phyloP scores from a whole-genome alignment of 768 basidiomycete genomes.

The Rhodotorula toruloides region DNA sequence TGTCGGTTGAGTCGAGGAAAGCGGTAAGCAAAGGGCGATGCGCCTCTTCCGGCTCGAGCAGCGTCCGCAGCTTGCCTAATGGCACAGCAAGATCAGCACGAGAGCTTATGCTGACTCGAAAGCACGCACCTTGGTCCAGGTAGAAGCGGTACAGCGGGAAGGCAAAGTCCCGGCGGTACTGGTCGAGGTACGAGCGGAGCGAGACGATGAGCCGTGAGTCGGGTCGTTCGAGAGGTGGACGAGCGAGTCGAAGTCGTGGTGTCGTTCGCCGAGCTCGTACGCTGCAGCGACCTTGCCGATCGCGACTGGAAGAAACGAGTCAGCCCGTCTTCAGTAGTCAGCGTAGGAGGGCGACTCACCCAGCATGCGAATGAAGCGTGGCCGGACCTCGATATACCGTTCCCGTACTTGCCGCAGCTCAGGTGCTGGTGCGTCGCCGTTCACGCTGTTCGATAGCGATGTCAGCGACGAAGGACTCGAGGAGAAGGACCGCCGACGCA shows the following conservation, averaged over 20 bases:
- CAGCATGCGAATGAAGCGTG: no score
- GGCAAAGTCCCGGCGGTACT: constrained; percentile 76
- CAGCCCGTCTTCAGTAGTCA: no score
- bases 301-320: no score
- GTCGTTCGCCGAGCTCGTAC: constrained; percentile 76
- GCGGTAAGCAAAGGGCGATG: constrained; percentile 63
- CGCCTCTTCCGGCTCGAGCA: constrained; percentile 69
- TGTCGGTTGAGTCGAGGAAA: constrained; percentile 61
- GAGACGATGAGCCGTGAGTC: constrained; percentile 47
- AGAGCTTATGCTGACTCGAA: rapidly evolving
- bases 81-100: no score
- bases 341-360: no score
- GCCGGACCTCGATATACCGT: constrained; percentile 65
- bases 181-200: constrained; percentile 65
- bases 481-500: not conserved
- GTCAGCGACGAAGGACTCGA: not conserved
- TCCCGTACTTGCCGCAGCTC: constrained; percentile 61
- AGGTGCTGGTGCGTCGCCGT: constrained; percentile 50
- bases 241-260: constrained; percentile 78
- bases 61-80: constrained; percentile 68
- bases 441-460: constrained; percentile 7
- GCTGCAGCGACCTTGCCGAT: constrained; percentile 65
- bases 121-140: not conserved
- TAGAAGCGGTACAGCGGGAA: not conserved
- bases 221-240: constrained; percentile 69